Conservation (phyloP, 2,329 filamentous ascomycete genomes). For the Sordariomycetes sp. region DNA sequence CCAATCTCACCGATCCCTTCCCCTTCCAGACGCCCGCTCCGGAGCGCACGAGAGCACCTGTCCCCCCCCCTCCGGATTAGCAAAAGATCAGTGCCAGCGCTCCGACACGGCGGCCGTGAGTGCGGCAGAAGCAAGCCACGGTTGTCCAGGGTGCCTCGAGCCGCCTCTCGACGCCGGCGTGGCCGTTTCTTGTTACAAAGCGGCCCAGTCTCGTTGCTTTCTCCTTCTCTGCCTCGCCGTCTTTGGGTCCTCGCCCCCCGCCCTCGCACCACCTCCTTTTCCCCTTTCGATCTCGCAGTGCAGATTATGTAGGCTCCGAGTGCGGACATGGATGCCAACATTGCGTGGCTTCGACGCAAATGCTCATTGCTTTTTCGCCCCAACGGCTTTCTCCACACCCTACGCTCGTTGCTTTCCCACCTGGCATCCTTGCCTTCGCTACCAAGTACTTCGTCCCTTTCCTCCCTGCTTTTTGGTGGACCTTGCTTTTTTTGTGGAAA, state of each 20-base stretch:
- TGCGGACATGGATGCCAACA: too few relatives aligned
- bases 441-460: not conserved
- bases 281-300: too few relatives aligned
- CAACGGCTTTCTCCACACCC: not conserved
- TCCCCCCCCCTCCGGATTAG: not conserved
- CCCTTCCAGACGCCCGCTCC: not conserved
- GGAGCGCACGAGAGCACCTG: too few relatives aligned
- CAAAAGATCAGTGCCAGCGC: not conserved
- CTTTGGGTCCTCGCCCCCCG: too few relatives aligned
- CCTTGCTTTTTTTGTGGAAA: too few relatives aligned
- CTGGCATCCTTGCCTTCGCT: not conserved
- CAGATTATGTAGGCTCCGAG: too few relatives aligned
- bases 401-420: not conserved
- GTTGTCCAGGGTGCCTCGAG: not conserved
- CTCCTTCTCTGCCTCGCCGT: too few relatives aligned
- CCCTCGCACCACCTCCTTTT: too few relatives aligned
- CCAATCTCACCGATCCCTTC: not conserved
- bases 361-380: not conserved
- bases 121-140: not conserved
- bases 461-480: too few relatives aligned
- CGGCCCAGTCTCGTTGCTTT: too few relatives aligned
- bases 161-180: too few relatives aligned
- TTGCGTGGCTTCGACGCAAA: not conserved
- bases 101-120: not conserved
- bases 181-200: too few relatives aligned